Evolutionary conservation across 2,329 filamentous ascomycete genomes (phyloP), one percentile per base, ranked within the genome.

Genomic region (Ceratocystis colombiana): DNA sequence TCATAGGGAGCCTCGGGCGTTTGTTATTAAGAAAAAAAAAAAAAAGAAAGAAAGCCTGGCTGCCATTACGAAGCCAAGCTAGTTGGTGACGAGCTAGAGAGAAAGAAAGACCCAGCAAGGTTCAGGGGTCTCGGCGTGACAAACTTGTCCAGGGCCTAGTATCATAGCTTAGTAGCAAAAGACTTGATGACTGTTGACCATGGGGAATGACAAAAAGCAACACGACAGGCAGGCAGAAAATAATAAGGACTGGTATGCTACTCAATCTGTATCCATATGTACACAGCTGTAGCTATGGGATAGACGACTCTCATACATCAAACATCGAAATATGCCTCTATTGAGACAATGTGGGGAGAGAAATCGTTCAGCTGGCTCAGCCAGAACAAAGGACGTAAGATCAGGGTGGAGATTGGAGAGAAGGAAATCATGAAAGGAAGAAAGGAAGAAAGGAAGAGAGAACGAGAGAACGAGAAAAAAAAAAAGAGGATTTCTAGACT

Each of bases 361-460:
- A 33, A n/a, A 57, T 6, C n/a, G 25, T 33, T 57, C 53, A 57
- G 53, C 53, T 57, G 25, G 53, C 25, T 17, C 33, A 17, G 53
- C 12, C n/a, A 57, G 53, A 57, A 57, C 28, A 57, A 57, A 53
- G 48, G 15, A 57, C 7, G 53, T 30, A 30, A 57, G 28, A 57
- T 17, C 17, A 5, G 8, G 22, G 53, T 57, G 53, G 53, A 37
- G 53, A 57, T 25, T 30, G 33, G 28, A 30, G 53, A 57, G 25
- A 57, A 33, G 4, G 15, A 57, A 33, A 6, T 4, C 5, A 50
- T 3, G n/a, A 50, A 50, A 22, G 22, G 46, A n/a, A 50, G 5
- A 50, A 12, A 22, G 8, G 46, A n/a, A 50, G 46, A 50, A 12
- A 22, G 20, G 46, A 20, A 22, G 20, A 50, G 17, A 50, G 46